These are phyloP conservation scores for Trichoderma gamsii DNA, from an alignment of 495 filamentous ascomycete species.

Conservation along the genomic window DNA sequence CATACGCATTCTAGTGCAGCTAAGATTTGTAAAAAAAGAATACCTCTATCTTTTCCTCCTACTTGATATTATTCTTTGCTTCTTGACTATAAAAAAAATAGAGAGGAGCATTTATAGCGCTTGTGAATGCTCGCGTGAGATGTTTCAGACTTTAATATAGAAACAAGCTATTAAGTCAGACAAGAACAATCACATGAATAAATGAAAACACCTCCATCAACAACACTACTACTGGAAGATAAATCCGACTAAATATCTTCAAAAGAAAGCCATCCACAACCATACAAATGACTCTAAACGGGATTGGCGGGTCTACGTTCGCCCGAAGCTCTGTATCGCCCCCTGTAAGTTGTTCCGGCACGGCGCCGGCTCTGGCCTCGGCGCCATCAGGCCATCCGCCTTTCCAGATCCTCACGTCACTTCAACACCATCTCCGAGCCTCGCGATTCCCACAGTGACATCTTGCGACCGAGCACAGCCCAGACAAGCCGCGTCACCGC, in stretches of 20 bases:
- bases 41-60: no score
- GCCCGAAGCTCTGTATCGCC: neutral
- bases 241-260: neutral
- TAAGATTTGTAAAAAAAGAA: no score
- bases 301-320: neutral
- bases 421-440: neutral
- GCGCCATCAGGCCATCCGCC: constrained; percentile 4
- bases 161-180: neutral
- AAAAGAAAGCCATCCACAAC: neutral
- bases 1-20: no score
- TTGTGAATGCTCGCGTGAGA: neutral
- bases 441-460: neutral
- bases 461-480: neutral
- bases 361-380: neutral
- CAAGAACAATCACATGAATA: neutral
- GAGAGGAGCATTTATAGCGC: neutral
- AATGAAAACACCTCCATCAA: neutral
- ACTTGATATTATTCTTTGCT: no score
- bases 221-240: neutral
- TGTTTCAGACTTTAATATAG: neutral
- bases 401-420: constrained; percentile 4
- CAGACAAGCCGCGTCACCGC: neutral
- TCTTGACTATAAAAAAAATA: neutral
- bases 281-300: neutral
- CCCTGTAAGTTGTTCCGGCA: neutral